Percentiles rank a stretch among this genome's conserved stretches.
Conservation (phyloP, 257 asterid genomes). For the Przewalskia tangutica region DNA sequence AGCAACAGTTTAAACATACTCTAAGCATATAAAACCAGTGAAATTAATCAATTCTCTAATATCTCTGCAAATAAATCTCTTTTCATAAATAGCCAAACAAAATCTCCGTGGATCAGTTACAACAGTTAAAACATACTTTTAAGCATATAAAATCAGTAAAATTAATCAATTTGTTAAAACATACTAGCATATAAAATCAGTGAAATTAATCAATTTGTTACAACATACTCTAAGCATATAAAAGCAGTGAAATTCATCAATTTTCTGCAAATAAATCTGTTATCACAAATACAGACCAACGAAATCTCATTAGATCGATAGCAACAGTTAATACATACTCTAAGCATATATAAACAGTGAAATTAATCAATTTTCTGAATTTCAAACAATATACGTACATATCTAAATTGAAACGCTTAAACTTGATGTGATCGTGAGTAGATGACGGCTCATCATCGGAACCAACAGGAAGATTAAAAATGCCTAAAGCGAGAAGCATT, state of each 20-base stretch:
- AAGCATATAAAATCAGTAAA: too few relatives aligned
- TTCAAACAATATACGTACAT: conserved; percentile 18
- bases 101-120: too few relatives aligned
- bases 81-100: not conserved
- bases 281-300: not conserved
- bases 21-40: not conserved
- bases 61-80: conserved; percentile 4
- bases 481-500: conserved; percentile 78
- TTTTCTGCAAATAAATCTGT: not conserved
- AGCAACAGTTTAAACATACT: not conserved
- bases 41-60: not conserved
- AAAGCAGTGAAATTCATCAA: not conserved
- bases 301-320: too few relatives aligned
- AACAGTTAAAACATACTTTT: too few relatives aligned
- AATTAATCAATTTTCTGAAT: not conserved
- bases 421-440: conserved; percentile 36
- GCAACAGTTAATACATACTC: too few relatives aligned
- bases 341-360: too few relatives aligned
- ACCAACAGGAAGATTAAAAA: conserved; percentile 62
- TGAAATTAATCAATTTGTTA: not conserved
- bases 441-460: conserved; percentile 31
- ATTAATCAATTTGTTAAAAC: too few relatives aligned
- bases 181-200: too few relatives aligned
- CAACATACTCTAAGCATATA: not conserved
- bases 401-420: conserved; percentile 49